phyloP scores from a whole-genome alignment of 164 flowering plant genomes.

The Vitis riparia region DNA sequence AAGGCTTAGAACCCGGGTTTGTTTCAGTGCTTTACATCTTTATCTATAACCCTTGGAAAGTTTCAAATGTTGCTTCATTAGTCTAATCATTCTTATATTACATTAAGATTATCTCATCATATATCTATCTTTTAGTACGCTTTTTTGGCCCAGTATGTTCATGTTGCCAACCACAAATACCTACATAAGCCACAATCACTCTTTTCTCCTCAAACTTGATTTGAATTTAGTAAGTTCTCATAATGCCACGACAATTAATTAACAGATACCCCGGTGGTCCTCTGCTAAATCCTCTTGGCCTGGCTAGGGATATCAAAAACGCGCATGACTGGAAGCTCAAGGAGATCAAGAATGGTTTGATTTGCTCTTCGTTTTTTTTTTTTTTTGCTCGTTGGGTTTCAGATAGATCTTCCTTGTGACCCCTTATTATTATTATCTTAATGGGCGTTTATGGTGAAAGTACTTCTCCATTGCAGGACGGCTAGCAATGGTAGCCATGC shows the following conservation, averaged over 20 bases:
- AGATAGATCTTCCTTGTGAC: too few relatives aligned
- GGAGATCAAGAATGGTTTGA: slow-evolving; percentile 87
- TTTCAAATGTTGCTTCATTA: not conserved
- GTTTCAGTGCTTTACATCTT: not conserved
- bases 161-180: not conserved
- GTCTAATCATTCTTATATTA: too few relatives aligned
- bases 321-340: slow-evolving; percentile 83
- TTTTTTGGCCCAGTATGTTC: too few relatives aligned
- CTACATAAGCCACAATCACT: too few relatives aligned
- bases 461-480: slow-evolving; percentile 51
- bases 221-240: too few relatives aligned
- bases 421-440: not conserved
- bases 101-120: too few relatives aligned
- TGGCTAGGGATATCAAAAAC: slow-evolving; percentile 70
- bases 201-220: too few relatives aligned
- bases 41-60: too few relatives aligned
- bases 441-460: too few relatives aligned
- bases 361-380: not conserved
- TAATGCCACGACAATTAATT: not conserved
- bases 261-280: slow-evolving; percentile 94
- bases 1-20: slow-evolving; percentile 88
- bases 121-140: too few relatives aligned
- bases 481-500: slow-evolving; percentile 90
- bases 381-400: not conserved
- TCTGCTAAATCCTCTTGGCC: slow-evolving; percentile 80